Conservation (phyloP, 129 eudicot species). For the Apium graveolens region DNA sequence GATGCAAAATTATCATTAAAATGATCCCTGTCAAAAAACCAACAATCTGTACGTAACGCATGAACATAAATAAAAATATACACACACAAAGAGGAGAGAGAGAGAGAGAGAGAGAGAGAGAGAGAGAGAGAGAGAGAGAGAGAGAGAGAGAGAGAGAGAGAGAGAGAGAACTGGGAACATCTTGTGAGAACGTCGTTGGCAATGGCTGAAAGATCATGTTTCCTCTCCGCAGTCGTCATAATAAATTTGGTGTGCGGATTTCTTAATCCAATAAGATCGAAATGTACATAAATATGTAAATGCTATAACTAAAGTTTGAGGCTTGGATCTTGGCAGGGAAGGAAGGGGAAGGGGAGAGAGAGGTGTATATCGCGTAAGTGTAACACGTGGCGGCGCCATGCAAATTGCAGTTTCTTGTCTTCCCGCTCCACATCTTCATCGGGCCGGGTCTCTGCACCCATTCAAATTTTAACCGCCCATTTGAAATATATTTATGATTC, state of each 20-base stretch:
- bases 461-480: too few relatives aligned
- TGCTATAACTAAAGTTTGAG: neutral
- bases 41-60: neutral
- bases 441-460: neutral
- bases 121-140: neutral
- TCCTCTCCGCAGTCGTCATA: slow-evolving; percentile 17
- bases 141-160: neutral
- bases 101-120: slow-evolving; percentile 12
- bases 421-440: neutral
- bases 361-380: neutral
- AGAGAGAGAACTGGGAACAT: slow-evolving; percentile 42
- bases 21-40: neutral
- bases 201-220: slow-evolving; percentile 48
- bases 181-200: slow-evolving; percentile 45
- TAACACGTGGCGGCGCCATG: slow-evolving; percentile 7
- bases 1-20: too few relatives aligned
- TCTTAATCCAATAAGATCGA: neutral
- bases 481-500: too few relatives aligned
- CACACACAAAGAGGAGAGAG: too few relatives aligned
- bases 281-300: neutral
- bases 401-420: neutral
- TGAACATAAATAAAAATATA: neutral
- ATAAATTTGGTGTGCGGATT: neutral
- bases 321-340: neutral
- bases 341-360: too few relatives aligned